These are phyloP conservation scores for Entonaema liquescens DNA, from an alignment of 495 filamentous ascomycete species.

Conservation along the genomic window DNA sequence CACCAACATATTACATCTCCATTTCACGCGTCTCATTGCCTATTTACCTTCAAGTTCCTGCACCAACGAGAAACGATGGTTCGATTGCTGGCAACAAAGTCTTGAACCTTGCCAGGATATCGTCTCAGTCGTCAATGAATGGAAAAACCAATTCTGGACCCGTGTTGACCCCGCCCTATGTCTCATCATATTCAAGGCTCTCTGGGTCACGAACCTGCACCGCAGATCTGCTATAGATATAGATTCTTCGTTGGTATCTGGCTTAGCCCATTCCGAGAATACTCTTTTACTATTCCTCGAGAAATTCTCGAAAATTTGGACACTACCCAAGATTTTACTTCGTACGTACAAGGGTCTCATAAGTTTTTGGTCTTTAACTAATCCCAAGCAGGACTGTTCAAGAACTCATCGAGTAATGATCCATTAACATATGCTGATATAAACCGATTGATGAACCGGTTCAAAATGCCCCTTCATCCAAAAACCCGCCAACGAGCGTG, in stretches of 20 bases:
- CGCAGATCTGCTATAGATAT: conserved; percentile 18
- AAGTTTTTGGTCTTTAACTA: neutral
- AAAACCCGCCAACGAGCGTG: conserved; percentile 14
- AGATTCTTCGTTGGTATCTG: neutral
- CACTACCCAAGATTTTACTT: conserved; percentile 27
- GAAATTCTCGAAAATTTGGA: conserved; percentile 40
- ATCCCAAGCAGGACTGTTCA: conserved; percentile 28
- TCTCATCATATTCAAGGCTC: conserved; percentile 30
- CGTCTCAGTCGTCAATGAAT: conserved; percentile 30
- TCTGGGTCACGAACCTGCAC: conserved; percentile 36
- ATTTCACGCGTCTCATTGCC: conserved; percentile 30
- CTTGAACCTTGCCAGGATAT: conserved; percentile 37
- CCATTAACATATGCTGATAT: conserved; percentile 24
- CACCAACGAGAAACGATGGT: conserved; percentile 20
- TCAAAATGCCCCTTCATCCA: conserved; percentile 38
- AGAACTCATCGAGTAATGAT: conserved; percentile 7
- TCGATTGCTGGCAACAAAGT: conserved; percentile 28
- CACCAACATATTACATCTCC: conserved; percentile 36
- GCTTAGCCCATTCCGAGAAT: conserved; percentile 18
- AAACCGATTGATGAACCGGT: conserved; percentile 15
- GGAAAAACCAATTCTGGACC: conserved; percentile 37
- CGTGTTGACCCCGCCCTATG: conserved; percentile 41
- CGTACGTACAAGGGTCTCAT: conserved; percentile 12
- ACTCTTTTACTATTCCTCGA: conserved; percentile 36
- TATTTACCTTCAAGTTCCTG: conserved; percentile 10